phyloP scores from a whole-genome alignment of 2,329 filamentous ascomycete species.

The Aspergillus caelatus region DNA sequence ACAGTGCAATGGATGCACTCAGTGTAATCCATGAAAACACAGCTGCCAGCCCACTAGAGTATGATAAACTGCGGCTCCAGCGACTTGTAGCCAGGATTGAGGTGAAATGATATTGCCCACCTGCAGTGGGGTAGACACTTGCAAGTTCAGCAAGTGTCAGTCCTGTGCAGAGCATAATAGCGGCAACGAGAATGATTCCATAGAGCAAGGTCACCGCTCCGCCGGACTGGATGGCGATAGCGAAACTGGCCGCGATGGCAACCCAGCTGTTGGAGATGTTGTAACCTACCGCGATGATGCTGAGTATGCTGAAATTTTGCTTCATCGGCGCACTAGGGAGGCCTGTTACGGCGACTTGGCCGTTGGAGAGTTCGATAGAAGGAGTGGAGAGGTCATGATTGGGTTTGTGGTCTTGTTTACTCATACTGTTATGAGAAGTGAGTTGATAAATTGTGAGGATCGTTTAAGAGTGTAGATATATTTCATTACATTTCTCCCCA shows the following conservation, averaged over 20 bases:
- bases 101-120: slow-evolving; percentile 34
- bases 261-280: slow-evolving; percentile 31
- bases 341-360: slow-evolving; percentile 22
- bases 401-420: slow-evolving; percentile 3
- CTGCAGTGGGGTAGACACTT: slow-evolving; percentile 33
- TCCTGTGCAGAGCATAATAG: slow-evolving; percentile 24
- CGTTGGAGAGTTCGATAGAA: slow-evolving; percentile 21
- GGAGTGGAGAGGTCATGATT: slow-evolving; percentile 6
- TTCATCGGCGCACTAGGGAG: slow-evolving; percentile 23
- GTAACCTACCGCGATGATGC: slow-evolving; percentile 27
- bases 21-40: slow-evolving; percentile 27
- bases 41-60: slow-evolving; percentile 24
- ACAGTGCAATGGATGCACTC: slow-evolving; percentile 22
- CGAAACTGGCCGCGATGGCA: slow-evolving; percentile 28
- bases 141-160: slow-evolving; percentile 33
- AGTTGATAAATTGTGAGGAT: background rate
- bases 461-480: background rate
- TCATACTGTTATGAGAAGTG: slow-evolving; percentile 13
- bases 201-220: slow-evolving; percentile 26
- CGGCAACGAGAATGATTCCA: slow-evolving; percentile 24
- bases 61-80: slow-evolving; percentile 27
- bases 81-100: slow-evolving; percentile 29
- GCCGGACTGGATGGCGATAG: slow-evolving; percentile 27
- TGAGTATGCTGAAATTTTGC: slow-evolving; percentile 27
- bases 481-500: background rate